These are phyloP conservation scores for Theileria annulata DNA, from an alignment of 169 alveolate genomes.

Conservation along the genomic window DNA sequence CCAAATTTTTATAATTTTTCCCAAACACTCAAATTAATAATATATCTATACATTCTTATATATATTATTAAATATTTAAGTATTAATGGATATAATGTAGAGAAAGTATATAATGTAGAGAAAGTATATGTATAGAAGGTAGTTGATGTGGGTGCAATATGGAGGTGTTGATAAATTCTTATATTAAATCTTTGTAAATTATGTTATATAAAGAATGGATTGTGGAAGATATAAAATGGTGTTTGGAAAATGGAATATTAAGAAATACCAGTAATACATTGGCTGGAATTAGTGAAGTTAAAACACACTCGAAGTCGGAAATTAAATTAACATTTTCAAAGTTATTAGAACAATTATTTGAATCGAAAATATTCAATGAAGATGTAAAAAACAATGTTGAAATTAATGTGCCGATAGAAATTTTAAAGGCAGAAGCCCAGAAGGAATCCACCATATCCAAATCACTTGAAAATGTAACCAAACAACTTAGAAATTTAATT, in stretches of 20 bases:
- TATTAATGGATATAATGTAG: too few species aligned
- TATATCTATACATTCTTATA: too few species aligned
- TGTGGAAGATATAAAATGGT: conserved; percentile 18
- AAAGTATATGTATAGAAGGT: not conserved
- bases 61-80: too few species aligned
- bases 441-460: conserved; percentile 13
- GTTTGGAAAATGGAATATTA: conserved; percentile 20
- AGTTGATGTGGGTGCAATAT: conserved; percentile 2
- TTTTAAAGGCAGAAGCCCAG: not conserved
- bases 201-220: not conserved
- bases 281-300: not conserved
- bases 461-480: not conserved
- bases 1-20: too few species aligned
- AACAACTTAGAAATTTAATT: not conserved
- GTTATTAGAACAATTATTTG: not conserved
- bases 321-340: not conserved
- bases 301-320: not conserved
- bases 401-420: conserved; percentile 3
- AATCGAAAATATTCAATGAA: not conserved
- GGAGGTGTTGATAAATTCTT: not conserved
- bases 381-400: not conserved
- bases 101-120: too few species aligned
- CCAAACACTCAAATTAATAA: too few species aligned
- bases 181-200: not conserved
- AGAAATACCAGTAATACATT: not conserved